These are phyloP conservation scores for Arctium minus DNA, from an alignment of 129 eudicot genomes.

Conservation along the genomic window DNA sequence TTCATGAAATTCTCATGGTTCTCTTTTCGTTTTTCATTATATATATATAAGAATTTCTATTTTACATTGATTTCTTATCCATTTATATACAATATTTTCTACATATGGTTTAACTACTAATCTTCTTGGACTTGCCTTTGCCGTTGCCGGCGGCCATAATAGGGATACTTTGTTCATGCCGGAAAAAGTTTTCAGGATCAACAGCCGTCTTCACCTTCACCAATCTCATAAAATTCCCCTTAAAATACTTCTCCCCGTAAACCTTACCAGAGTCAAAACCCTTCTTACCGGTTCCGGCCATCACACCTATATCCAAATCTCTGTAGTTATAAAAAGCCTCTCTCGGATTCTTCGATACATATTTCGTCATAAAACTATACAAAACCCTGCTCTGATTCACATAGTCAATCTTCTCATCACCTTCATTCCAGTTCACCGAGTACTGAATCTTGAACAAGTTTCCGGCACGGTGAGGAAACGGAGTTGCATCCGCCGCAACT, in stretches of 20 bases:
- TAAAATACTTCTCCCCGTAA: slow-evolving; percentile 39
- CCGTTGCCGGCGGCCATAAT: background rate
- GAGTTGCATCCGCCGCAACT: slow-evolving; percentile 32
- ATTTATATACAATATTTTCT: no score
- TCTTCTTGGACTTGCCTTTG: slow-evolving; percentile 12
- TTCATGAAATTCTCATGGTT: no score
- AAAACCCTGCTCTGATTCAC: slow-evolving; percentile 22
- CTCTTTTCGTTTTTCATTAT: no score
- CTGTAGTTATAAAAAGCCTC: slow-evolving; percentile 23
- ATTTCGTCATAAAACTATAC: slow-evolving; percentile 17
- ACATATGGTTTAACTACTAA: no score
- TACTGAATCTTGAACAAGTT: slow-evolving; percentile 47
- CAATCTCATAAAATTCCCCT: slow-evolving; percentile 38
- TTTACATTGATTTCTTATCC: no score
- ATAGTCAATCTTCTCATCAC: slow-evolving; percentile 14
- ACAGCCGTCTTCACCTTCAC: slow-evolving; percentile 44
- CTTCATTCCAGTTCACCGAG: slow-evolving; percentile 42
- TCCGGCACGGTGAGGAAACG: slow-evolving; percentile 63
- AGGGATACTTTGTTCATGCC: slow-evolving; percentile 45
- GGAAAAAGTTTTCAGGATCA: slow-evolving; percentile 42
- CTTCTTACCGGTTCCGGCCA: slow-evolving; percentile 19
- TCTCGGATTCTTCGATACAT: slow-evolving; percentile 36
- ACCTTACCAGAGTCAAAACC: slow-evolving; percentile 31
- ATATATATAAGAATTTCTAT: no score
- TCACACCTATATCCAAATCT: slow-evolving; percentile 34